A percentile compares a stretch with the other conserved stretches of the same genome.
These are phyloP conservation scores for Yamadazyma sp. DNA, from an alignment of 805 yeast genomes.

Conservation along the genomic window DNA sequence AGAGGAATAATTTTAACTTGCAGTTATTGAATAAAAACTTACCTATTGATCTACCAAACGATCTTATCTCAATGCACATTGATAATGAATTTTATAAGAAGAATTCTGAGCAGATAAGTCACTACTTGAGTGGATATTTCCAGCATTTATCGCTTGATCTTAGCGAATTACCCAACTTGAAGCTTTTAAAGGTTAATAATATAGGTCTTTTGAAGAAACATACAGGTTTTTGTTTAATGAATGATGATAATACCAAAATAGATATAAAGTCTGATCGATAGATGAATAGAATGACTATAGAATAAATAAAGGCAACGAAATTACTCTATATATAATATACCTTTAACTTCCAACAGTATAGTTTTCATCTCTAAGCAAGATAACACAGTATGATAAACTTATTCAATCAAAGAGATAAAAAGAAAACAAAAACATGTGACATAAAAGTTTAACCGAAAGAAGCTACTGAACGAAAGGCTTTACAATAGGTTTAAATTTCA, in stretches of 20 bases:
- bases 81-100: slow-evolving; percentile 1
- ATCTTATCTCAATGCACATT: background rate
- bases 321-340: too few species aligned
- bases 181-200: background rate
- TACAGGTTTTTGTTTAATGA: background rate
- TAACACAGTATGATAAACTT: too few species aligned
- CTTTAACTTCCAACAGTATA: too few species aligned
- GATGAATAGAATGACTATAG: too few species aligned
- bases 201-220: background rate
- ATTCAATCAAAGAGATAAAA: too few species aligned
- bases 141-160: background rate
- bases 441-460: too few species aligned
- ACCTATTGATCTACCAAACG: background rate
- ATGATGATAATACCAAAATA: background rate
- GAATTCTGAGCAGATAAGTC: background rate
- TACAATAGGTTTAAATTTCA: too few species aligned
- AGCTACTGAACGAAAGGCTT: too few species aligned
- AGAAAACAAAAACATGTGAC: too few species aligned
- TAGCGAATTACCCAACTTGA: background rate
- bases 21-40: slow-evolving; percentile 3
- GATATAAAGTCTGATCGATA: too few species aligned
- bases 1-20: slow-evolving; percentile 5
- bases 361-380: too few species aligned
- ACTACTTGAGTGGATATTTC: slow-evolving; percentile 2
- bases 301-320: too few species aligned